Conservation (phyloP, 2,329 filamentous ascomycete species). For the Podosphaera leucotricha region DNA sequence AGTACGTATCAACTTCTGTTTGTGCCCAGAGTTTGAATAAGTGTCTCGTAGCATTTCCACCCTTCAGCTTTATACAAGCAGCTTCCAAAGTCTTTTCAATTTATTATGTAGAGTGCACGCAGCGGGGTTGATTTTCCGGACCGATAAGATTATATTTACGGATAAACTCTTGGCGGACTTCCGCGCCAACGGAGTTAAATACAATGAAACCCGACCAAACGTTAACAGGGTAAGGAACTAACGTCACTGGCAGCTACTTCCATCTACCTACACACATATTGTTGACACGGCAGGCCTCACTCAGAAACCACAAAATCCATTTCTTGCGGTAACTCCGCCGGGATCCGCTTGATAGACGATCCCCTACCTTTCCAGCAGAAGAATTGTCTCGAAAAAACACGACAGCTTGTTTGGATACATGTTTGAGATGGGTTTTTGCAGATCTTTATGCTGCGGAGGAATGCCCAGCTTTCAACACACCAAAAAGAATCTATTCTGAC, state of each 20-base stretch:
- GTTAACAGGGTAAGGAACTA: background rate
- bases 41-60: no score
- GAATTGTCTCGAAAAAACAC: background rate
- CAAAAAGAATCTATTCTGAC: constrained; percentile 7
- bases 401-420: constrained; percentile 11
- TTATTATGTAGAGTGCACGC: background rate
- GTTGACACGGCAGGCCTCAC: background rate
- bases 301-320: background rate
- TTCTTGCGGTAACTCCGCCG: background rate
- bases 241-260: background rate
- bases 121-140: background rate
- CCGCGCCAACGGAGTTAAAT: background rate
- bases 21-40: no score
- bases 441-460: constrained; percentile 37
- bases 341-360: background rate
- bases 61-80: background rate
- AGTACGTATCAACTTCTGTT: no score
- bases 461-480: constrained; percentile 11
- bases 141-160: background rate
- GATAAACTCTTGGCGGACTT: background rate
- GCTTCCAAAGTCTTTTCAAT: background rate
- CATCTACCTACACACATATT: background rate
- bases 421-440: constrained; percentile 32
- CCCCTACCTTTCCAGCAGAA: background rate
- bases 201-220: background rate